Evolutionary conservation across 257 asterid genomes (phyloP).

Genomic region (Anisodus acutangulus): DNA sequence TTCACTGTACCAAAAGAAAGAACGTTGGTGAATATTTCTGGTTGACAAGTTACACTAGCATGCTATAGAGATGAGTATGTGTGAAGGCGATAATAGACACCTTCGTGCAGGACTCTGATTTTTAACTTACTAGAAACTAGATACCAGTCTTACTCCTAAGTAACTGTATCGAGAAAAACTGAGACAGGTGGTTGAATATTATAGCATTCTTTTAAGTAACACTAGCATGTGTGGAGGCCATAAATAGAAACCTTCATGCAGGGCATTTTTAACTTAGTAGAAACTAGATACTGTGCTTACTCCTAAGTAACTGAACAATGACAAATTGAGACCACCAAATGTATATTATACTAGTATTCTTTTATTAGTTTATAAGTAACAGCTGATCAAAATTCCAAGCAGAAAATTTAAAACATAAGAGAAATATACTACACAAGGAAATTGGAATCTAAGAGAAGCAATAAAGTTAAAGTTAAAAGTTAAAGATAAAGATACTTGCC

Average conservation of each 20-base stretch:
- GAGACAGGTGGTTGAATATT: neutral
- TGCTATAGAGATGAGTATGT: neutral
- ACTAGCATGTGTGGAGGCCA: neutral
- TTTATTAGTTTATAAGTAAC: conserved; percentile 1
- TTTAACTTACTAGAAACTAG: conserved; percentile 11
- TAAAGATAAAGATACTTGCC: conserved; percentile 46
- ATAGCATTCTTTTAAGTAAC: neutral
- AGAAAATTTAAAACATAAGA: neutral
- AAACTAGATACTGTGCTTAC: neutral
- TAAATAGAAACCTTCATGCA: conserved; percentile 7
- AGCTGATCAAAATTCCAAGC: neutral
- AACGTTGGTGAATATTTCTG: neutral
- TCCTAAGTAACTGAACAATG: conserved; percentile 16
- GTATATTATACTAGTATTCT: neutral
- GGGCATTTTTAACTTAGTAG: neutral
- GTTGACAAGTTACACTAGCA: neutral
- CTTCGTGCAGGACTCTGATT: neutral
- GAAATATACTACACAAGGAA: neutral
- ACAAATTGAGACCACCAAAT: neutral
- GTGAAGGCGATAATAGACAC: conserved; percentile 3
- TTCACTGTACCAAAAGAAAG: neutral
- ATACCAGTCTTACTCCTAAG: neutral
- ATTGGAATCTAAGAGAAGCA: neutral
- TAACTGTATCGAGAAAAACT: neutral
- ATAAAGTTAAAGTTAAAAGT: neutral